phyloP scores from a whole-genome alignment of 805 yeast species.

The Myxozyma neotropica region DNA sequence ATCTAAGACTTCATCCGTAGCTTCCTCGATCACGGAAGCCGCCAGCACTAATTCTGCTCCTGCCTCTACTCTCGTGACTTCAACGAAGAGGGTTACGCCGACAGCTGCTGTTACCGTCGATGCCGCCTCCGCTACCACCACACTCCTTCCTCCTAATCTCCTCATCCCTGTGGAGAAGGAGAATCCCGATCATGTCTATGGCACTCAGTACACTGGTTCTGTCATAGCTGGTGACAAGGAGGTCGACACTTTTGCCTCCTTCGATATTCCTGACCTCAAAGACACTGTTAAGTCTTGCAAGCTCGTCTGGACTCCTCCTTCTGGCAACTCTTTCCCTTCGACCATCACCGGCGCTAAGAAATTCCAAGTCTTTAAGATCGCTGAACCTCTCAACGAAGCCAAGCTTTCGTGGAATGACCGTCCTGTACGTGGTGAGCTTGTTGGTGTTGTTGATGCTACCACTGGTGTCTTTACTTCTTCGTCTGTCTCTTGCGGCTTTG shows the following conservation, averaged over 20 bases:
- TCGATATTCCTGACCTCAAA: constrained; percentile 22
- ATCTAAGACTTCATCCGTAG: not conserved
- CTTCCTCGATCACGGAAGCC: not conserved
- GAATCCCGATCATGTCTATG: constrained; percentile 18
- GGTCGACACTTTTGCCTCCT: constrained; percentile 26
- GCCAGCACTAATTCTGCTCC: not conserved
- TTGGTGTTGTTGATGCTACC: constrained; percentile 27
- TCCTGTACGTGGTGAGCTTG: constrained; percentile 23
- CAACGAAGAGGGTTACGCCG: not conserved
- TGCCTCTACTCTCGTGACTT: constrained; percentile 9
- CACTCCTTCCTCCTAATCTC: constrained; percentile 30
- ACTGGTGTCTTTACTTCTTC: constrained; percentile 19
- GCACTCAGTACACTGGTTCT: constrained; percentile 28
- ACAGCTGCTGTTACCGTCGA: not conserved
- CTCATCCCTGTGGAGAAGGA: constrained; percentile 27
- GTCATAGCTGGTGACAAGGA: constrained; percentile 5
- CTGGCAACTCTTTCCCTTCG: constrained; percentile 24
- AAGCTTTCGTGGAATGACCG: constrained; percentile 21
- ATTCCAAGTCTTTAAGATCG: constrained; percentile 16
- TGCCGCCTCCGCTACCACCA: constrained; percentile 12
- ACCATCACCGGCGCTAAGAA: constrained; percentile 26
- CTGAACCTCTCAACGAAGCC: constrained; percentile 10
- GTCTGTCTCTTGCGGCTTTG: constrained; percentile 25
- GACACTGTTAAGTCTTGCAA: constrained; percentile 21
- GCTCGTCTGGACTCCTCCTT: constrained; percentile 30